Base-by-base conservation (phyloP, 2,329 filamentous ascomycete species). In the Aaosphaeria arxii region DNA sequence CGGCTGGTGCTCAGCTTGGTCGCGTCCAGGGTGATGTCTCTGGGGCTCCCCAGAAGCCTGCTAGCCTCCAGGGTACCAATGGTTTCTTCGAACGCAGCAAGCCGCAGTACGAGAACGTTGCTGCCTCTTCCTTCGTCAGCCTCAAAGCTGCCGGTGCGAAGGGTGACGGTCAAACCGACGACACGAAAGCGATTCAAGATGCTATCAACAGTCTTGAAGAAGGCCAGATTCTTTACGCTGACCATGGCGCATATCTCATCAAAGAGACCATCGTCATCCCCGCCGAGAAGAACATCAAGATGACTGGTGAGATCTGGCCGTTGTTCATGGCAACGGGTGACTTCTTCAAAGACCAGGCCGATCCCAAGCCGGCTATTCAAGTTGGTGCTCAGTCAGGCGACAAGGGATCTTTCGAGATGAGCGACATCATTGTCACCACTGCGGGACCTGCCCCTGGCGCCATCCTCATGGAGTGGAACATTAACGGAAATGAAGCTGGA, bases 251-350 rank as follows among this genome's bases (percentile, higher is more conserved):
- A 28, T 86, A 86, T 64, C 62, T 84, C 32, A 74, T 86, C 64
- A 81, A 76, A 28, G 73, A 79, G 51, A 86, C 83, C 5, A 71
- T 86, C 63, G 77, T 75, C 46, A 74, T 86, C 2, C 82, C 82
- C 6, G 66, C 68, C 35, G 71, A 69, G 49, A 87, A 87, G 76
- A 82, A 90, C 63, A 84, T 92, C 74, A 88, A 86, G 73, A 91
- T 97, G 65, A 89, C 88, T 6, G 92, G 92, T 61, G 91, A 96
- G 73, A 85, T 95, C 66, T 96, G 89, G 89, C 87, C 92, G 3
- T 74, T 95, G 52, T 87, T 97, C 69, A 87, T 96, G 79, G 91
- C 89, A 29, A 82, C 85, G 44, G 91, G 91, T 45, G 65, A 72
- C 32, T 78, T 80, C 54, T 97, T 96, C 77, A 74, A 78, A 53